These are phyloP conservation scores for Trichoderma endophyticum DNA, from an alignment of 2,329 filamentous ascomycete species.

Conservation along the genomic window DNA sequence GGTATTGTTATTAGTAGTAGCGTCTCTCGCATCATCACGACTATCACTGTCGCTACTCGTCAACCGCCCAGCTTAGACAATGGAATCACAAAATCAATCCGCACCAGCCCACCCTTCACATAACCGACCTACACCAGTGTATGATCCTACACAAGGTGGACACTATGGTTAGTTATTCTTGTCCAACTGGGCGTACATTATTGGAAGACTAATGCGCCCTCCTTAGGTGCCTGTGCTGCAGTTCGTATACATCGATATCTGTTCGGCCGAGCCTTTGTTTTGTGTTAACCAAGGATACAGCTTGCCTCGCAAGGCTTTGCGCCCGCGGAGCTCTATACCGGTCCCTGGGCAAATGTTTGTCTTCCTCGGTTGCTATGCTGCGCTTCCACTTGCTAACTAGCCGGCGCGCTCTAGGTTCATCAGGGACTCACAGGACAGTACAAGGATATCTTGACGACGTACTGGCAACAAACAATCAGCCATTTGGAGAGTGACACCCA, in stretches of 20 bases:
- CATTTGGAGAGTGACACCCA: conserved; percentile 93
- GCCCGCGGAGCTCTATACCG: conserved; percentile 90
- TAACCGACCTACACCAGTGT: conserved; percentile 60
- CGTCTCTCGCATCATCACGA: background rate
- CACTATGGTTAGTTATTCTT: conserved; percentile 64
- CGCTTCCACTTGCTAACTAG: background rate
- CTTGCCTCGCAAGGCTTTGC: conserved; percentile 84
- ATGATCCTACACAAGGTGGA: conserved; percentile 70
- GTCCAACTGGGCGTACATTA: background rate
- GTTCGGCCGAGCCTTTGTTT: background rate
- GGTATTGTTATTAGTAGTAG: background rate
- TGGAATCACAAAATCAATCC: conserved; percentile 45
- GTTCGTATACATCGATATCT: conserved; percentile 30
- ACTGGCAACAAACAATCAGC: conserved; percentile 98
- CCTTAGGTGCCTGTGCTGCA: conserved; percentile 46
- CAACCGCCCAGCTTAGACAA: conserved; percentile 22
- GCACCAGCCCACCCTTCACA: conserved; percentile 55
- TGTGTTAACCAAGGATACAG: conserved; percentile 45
- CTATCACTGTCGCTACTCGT: background rate
- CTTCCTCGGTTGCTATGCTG: background rate
- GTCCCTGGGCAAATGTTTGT: conserved; percentile 89
- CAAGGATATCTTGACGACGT: conserved; percentile 95
- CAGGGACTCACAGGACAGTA: conserved; percentile 91
- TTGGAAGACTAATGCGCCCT: conserved; percentile 24
- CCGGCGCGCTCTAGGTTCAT: conserved; percentile 63